Evolutionary conservation across 257 asterid genomes (phyloP), one percentile per base, ranked within the genome.

Genomic region (Asclepias syriaca): DNA sequence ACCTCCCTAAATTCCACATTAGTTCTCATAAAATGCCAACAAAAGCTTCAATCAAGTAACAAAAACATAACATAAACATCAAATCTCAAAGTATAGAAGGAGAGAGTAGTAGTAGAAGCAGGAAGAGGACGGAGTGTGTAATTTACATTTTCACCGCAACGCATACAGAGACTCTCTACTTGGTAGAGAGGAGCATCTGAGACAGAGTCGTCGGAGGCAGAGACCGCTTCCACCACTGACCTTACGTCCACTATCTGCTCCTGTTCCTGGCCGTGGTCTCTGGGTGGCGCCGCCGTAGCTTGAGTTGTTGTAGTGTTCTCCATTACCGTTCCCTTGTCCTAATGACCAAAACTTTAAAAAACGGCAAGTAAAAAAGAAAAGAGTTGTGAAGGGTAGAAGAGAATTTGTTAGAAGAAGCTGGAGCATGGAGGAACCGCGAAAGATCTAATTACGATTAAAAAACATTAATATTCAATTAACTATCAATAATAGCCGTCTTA

Each of bases 111-210:
- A 2, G 34, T 9, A 50, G 10, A 32, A 68, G 63, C 49, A 50
- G 13, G 10, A 53, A 57, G 2, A 70, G 1, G 34, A 14, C 32
- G 21, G 11, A 24, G 45, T 71, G 22, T 3, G 43, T 6, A 34
- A 76, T 29, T 24, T 75, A 95, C 99, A 70, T 95, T 92, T 58
- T 92, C 83, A 51, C 89, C 82, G 74, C 99, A 95, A 11, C 98
- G 96, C 98, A 95, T 92, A 77, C 99, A 95, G 58, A 95, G 94
- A 81, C 99, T 95, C 81, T 92, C 99, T 5, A 95, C 81, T 69
- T 67, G 84, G 71, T 87, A 88, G 15, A 88, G 88, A n/a, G 98
- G 97, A 19, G 94, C 82, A 53, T 87, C 92, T 21, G 81, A 73
- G 75, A 78, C 85, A 59, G 76, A 51, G 64, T 77, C 77, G 9